phyloP scores from a whole-genome alignment of 2,329 filamentous ascomycete species.

The Microdochium bolleyi region DNA sequence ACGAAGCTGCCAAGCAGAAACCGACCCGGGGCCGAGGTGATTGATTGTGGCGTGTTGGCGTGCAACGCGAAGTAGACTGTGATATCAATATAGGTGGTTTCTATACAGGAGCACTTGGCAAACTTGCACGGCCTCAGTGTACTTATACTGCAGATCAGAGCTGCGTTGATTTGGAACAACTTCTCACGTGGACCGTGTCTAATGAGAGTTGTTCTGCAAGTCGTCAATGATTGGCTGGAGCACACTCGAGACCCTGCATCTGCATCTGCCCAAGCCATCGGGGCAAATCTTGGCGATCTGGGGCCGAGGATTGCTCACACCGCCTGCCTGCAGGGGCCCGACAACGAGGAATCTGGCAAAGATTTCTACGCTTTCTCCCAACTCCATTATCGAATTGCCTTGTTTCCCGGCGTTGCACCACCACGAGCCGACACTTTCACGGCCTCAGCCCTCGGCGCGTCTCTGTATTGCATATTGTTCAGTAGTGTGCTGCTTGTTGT shows the following conservation, averaged over 20 bases:
- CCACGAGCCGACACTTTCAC: too few species aligned
- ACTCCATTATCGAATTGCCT: background rate
- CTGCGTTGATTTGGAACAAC: too few species aligned
- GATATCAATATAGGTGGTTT: background rate
- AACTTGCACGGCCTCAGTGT: too few species aligned
- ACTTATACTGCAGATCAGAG: too few species aligned
- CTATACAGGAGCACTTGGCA: too few species aligned
- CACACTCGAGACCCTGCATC: background rate
- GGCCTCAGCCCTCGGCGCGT: too few species aligned
- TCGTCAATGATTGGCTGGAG: background rate
- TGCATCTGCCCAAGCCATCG: background rate
- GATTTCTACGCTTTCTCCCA: background rate
- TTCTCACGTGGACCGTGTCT: too few species aligned
- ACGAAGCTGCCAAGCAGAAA: constrained; percentile 87
- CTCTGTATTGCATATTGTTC: too few species aligned
- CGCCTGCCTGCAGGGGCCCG: background rate
- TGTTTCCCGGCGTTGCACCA: too few species aligned
- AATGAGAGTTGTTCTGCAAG: background rate
- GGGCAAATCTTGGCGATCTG: background rate
- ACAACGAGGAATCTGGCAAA: background rate
- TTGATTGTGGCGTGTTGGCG: background rate
- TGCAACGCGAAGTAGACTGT: background rate
- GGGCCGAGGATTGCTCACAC: background rate
- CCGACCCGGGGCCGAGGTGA: constrained; percentile 33
- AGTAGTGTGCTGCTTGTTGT: too few species aligned